Conservation (phyloP, 257 asterid genomes). For the Penstemon newberryi region DNA sequence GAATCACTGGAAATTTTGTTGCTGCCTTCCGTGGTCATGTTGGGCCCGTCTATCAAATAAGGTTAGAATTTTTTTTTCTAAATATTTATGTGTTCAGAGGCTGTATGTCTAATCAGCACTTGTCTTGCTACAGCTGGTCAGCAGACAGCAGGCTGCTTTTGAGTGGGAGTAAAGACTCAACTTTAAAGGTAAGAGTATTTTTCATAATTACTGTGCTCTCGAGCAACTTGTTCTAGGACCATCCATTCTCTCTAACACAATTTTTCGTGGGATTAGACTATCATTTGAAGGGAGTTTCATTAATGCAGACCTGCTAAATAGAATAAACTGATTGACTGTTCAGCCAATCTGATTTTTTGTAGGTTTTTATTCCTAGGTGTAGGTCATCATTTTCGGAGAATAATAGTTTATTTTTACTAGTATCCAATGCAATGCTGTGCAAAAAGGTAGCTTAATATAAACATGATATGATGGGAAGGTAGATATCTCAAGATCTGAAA, state of each 20-base stretch:
- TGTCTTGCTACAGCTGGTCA: slow-evolving; percentile 76
- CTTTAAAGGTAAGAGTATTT: slow-evolving; percentile 63
- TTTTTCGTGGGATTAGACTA: too few relatives aligned
- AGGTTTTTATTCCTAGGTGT: neutral
- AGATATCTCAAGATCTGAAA: neutral
- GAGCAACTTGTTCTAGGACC: neutral
- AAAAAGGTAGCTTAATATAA: neutral
- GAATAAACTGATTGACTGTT: neutral
- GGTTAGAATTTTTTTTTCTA: slow-evolving; percentile 44
- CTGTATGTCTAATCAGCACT: slow-evolving; percentile 20
- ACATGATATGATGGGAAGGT: neutral
- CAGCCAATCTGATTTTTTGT: slow-evolving; percentile 4
- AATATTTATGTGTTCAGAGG: slow-evolving; percentile 14
- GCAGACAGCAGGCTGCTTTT: slow-evolving; percentile 93
- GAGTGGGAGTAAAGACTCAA: slow-evolving; percentile 98
- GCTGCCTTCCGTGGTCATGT: slow-evolving; percentile 95
- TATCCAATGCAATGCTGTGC: neutral
- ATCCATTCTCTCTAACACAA: neutral
- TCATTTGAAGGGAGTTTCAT: neutral
- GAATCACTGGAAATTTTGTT: slow-evolving; percentile 79
- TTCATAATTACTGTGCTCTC: slow-evolving; percentile 9
- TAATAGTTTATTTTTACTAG: neutral
- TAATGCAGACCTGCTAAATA: neutral
- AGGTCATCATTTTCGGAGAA: neutral
- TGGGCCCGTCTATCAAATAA: slow-evolving; percentile 93